phyloP scores from a whole-genome alignment of 225 moss, liverwort and hornwort species.

The Sphagnum tenellum region DNA sequence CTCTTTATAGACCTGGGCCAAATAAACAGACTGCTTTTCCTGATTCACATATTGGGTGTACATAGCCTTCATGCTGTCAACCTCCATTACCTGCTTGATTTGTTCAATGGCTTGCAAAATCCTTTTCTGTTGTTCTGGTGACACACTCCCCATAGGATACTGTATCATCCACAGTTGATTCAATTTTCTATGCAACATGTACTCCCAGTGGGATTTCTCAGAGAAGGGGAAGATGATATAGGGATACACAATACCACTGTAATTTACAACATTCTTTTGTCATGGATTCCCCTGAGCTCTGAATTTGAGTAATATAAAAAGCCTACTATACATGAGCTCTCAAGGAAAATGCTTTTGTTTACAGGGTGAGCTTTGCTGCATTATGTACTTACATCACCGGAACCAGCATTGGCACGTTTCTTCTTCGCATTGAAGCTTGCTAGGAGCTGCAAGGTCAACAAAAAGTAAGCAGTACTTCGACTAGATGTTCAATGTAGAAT shows the following conservation, averaged over 20 bases:
- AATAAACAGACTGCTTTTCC: constrained; percentile 36
- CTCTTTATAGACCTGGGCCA: constrained; percentile 40
- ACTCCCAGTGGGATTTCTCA: no score
- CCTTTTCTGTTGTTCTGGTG: constrained; percentile 21
- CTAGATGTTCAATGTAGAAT: not conserved
- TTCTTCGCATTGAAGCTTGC: constrained; percentile 1
- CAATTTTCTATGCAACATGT: not conserved
- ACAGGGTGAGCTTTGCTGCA: no score
- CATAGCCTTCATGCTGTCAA: constrained; percentile 45
- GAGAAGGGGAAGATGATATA: no score
- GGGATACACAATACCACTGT: no score
- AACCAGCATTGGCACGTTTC: not conserved
- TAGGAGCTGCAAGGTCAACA: not conserved
- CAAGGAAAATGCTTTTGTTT: no score
- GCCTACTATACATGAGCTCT: no score
- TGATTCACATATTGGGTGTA: constrained; percentile 43
- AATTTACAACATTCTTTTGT: no score
- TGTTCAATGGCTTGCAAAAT: constrained; percentile 33
- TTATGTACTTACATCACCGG: no score
- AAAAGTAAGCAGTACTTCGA: not conserved
- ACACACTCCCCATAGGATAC: not conserved
- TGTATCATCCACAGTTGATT: not conserved
- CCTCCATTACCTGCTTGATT: constrained; percentile 33
- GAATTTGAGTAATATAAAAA: no score
- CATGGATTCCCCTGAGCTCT: no score